Evolutionary conservation across 208 protist species (phyloP), one percentile per base, ranked within the genome.

Genomic region (Wallacemonas sp.): DNA sequence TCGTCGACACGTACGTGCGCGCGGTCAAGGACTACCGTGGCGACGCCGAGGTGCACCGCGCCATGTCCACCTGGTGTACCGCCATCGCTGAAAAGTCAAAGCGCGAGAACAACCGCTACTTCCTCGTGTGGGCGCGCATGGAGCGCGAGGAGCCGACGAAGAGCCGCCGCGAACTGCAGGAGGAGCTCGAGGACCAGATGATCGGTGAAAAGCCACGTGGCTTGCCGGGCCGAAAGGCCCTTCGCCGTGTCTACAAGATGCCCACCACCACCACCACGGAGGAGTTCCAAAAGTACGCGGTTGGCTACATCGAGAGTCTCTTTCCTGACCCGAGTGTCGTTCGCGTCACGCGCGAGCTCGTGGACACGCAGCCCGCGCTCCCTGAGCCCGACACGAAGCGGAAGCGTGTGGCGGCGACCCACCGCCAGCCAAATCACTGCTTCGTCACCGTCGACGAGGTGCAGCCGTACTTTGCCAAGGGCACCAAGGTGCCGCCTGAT

Each of bases 231-330:
- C 74, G 69, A 16, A 77, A 70, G 66, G 46, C 90, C 3, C 86
- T 96, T 2, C 80, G 79, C n/a, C 79, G 85, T 26, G 72, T 96
- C 29, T 94, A 92, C 80, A 94, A 96, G 68, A 91, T 93, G 88
- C 79, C 87, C 9, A 58, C 76, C 2, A 41, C 49, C 0, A 85
- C 79, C 0, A 79, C 68, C 16, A 32, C 84, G 46, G 43, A 76
- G 27, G 76, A 87, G 23, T 93, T 96, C 62, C 71, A 67, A 38
- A 76, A 76, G 23, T 93, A 90, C 70, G 75, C 80, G 21, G 75
- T 74, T 58, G 61, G 49, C 0, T 96, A 85, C 68, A 69, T 94
- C 30, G 65, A 66, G 27, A 81, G 79, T 1, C 77, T 94, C 46
- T 91, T 96, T 33, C 23, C 58, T 17, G 88, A 96, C 63, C 48